Base-by-base conservation (phyloP, 768 basidiomycete genomes). In the Mycena floridula region DNA sequence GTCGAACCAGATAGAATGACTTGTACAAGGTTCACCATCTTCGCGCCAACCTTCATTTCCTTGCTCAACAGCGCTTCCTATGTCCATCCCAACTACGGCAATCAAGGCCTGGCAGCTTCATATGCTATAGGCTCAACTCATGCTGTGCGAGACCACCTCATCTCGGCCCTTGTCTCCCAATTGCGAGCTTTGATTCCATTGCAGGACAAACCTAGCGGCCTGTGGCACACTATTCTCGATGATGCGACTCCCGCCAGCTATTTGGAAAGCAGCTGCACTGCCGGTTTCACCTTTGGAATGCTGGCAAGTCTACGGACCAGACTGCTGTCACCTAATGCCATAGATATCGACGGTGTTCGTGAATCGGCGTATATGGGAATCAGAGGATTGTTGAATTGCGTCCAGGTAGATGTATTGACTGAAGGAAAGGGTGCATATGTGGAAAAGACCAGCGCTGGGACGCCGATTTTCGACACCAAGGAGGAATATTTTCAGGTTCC, bases 171-270 rank as follows among this genome's bases (percentile, higher is more conserved):
- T 24, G 56, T 57, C 37, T 58, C 68, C 11, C 77, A 78, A 49
- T 67, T 77, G 35, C 66, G 78, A 49, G 72, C 71, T 0, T 54
- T 78, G 21, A 66, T 76, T 25, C 55, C 58, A 42, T 65, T 53
- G 25, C 76, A 77, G 50, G 72, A 79, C 50, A 43, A 46, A 39
- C 49, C 58, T 38, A 67, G 68, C 5, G 75, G 75, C 2, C 58
- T 78, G 12, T 79, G 76, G 76, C 75, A 74, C 51, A 79, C 77
- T 12, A 64, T 78, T 42, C 56, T 80, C 30, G 70, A 74, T 49
- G 76, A 76, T 56, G 30, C 37, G 7, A 47, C 62, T 32, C 59
- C 67, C 22, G 65, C 62, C 2, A 73, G 70, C 16, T 77, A 78
- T 53, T 61, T 77, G 18, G 74, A 78, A 55, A 69, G 69, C 3